Percentiles rank a stretch among this genome's conserved stretches.
phyloP scores from a whole-genome alignment of 2,329 filamentous ascomycete species.

The Botryotinia narcissicola region DNA sequence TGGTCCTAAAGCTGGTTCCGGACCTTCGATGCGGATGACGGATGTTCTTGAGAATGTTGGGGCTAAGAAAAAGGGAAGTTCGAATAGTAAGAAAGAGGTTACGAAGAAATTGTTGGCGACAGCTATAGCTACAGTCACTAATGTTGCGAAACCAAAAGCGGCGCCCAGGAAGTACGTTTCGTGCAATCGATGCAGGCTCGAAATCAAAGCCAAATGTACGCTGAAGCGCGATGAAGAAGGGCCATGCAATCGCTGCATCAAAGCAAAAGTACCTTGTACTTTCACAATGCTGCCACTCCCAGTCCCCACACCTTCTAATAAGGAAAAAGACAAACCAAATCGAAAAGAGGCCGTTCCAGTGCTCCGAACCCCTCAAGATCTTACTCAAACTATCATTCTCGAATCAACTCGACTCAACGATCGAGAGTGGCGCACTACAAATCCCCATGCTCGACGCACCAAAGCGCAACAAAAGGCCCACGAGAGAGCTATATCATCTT shows the following conservation, averaged over 20 bases:
- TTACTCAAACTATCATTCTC: constrained; percentile 14
- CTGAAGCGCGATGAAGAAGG: constrained; percentile 25
- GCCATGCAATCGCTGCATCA: constrained; percentile 28
- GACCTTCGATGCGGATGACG: neutral
- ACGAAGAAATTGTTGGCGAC: neutral
- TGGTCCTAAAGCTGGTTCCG: constrained; percentile 17
- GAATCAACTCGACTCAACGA: constrained; percentile 10
- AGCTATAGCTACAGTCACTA: neutral
- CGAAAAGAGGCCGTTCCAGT: neutral
- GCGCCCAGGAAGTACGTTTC: constrained; percentile 21
- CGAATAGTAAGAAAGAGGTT: neutral
- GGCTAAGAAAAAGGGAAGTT: neutral
- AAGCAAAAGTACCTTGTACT: constrained; percentile 23
- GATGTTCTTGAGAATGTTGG: neutral
- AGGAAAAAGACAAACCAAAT: neutral
- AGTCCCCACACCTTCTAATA: neutral
- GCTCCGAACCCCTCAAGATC: neutral
- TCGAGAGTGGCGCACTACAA: constrained; percentile 2
- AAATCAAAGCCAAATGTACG: constrained; percentile 21
- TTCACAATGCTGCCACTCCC: constrained; percentile 20
- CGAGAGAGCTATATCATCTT: neutral
- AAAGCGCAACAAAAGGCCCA: constrained; percentile 7
- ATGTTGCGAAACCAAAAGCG: neutral
- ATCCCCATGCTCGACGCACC: neutral
- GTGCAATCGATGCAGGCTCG: constrained; percentile 28